Evolutionary conservation across 2,329 filamentous ascomycete genomes (phyloP).

Genomic region (Pseudogymnoascus destructans): DNA sequence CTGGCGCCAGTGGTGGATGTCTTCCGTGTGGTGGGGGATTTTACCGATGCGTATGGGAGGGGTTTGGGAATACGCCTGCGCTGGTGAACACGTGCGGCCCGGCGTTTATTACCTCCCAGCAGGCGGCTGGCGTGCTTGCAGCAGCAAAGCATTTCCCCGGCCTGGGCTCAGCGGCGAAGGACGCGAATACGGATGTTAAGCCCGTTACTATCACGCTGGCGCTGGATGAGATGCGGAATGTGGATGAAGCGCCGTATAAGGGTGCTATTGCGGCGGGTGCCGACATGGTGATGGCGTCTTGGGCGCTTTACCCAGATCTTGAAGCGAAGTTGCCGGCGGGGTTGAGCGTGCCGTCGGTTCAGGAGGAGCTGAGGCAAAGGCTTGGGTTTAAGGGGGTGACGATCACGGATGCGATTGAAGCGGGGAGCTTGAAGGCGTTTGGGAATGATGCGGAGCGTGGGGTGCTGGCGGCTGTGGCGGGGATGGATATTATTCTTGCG

Average conservation of each 20-base stretch:
- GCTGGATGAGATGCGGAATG: slow-evolving; percentile 16
- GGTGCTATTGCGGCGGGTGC: slow-evolving; percentile 21
- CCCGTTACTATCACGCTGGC: slow-evolving; percentile 22
- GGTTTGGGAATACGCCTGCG: slow-evolving; percentile 21
- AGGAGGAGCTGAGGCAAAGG: slow-evolving; percentile 19
- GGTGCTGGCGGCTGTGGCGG: slow-evolving; percentile 22
- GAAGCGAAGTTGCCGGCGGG: slow-evolving; percentile 22
- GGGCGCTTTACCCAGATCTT: slow-evolving; percentile 24
- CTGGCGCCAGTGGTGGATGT: background rate
- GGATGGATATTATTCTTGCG: slow-evolving; percentile 25
- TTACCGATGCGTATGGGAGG: slow-evolving; percentile 18
- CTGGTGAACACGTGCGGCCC: slow-evolving; percentile 18
- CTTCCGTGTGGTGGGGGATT: background rate
- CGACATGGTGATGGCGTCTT: slow-evolving; percentile 25
- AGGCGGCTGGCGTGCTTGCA: slow-evolving; percentile 18
- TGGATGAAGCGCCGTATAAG: slow-evolving; percentile 22
- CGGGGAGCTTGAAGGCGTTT: slow-evolving; percentile 19
- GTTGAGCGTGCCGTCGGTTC: slow-evolving; percentile 21
- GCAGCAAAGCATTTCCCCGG: slow-evolving; percentile 26
- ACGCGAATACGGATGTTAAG: slow-evolving; percentile 22
- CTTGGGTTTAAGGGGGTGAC: slow-evolving; percentile 23
- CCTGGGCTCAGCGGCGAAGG: slow-evolving; percentile 19
- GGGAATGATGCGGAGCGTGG: slow-evolving; percentile 19
- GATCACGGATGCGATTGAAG: slow-evolving; percentile 26
- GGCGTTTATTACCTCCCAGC: slow-evolving; percentile 20